Base-by-base conservation (phyloP, 371 early-diverging fungal species). In the Umbelopsis sp. region DNA sequence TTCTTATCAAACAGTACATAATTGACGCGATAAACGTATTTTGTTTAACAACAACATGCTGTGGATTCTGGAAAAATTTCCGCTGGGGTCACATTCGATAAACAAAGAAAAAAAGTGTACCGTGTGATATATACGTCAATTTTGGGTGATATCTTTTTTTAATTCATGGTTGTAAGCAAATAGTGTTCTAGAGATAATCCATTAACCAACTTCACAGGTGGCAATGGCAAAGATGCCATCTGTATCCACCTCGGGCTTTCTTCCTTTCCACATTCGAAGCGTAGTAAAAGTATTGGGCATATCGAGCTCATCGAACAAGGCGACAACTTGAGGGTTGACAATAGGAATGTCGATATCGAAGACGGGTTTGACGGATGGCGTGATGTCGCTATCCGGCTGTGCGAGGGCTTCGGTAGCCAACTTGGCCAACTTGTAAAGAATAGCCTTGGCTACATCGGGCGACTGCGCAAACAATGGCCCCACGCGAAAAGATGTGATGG, bases 201-300 rank as follows among this genome's bases (percentile, higher is more conserved):
- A 29, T 29, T 57, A 57, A 18, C 57, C 57, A 6, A 57, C 18
- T 35, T 57, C 57, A 10, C 70, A 64, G 7, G 72, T 53, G 5
- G 57, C 5, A 44, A 74, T 66, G 24, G 53, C 74, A 65, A 29
- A 77, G 51, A 72, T 63, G 7, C 70, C 71, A 29, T 44, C 64
- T 63, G 65, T 65, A 69, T 77, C 68, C 25, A 62, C 57, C 38
- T 64, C 48, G 4, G 77, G 77, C 6, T 69, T 38, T 10, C 63
- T 63, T 18, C 77, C 77, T 53, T 65, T 74, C 74, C 74, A 77
- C 77, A 77, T 74, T 11, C 77, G 72, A 65, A 72, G 18, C 0
- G 41, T 67, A 1, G 74, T 67, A 63, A 77, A 72, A 0, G 70
- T 70, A 45, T 70, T 65, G 0, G 51, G 53, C 74, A 74, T 74